These are phyloP conservation scores for Globisporangium irregulare DNA, from an alignment of 352 stramenopile genomes.

Conservation along the genomic window DNA sequence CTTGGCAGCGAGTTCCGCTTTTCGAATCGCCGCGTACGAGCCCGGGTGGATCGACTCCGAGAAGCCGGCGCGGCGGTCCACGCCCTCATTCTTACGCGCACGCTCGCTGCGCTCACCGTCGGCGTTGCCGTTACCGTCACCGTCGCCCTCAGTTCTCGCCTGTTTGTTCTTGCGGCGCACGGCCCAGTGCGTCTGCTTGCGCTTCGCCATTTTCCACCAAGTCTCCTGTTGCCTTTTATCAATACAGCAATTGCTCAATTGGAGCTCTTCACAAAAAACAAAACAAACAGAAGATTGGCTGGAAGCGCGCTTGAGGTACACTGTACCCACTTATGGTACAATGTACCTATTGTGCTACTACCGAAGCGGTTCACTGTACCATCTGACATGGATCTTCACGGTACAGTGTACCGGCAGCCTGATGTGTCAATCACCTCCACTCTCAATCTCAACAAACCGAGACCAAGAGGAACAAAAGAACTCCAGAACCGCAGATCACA, in stretches of 20 bases:
- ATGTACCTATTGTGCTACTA: neutral
- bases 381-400: neutral
- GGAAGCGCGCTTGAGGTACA: conserved; percentile 2
- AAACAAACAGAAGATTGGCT: neutral
- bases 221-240: neutral
- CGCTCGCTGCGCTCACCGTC: conserved; percentile 21
- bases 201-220: conserved; percentile 34
- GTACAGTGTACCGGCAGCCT: conserved; percentile 5
- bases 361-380: neutral
- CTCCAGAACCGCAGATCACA: neutral
- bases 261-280: neutral
- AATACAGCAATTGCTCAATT: neutral
- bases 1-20: conserved; percentile 14
- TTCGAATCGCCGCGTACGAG: conserved; percentile 66
- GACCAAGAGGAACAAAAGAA: conserved; percentile 12
- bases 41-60: conserved; percentile 66
- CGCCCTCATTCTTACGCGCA: conserved; percentile 14
- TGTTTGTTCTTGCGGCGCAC: conserved; percentile 79
- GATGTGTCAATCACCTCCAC: neutral
- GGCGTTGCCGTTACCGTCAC: conserved; percentile 16
- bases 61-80: conserved; percentile 55
- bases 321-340: conserved; percentile 1
- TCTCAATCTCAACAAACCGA: conserved; percentile 13
- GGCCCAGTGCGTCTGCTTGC: conserved; percentile 63
- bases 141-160: conserved; percentile 18